Evolutionary conservation across 2,329 filamentous ascomycete species (phyloP), one percentile per base, ranked within the genome.

Genomic region (Fulvia fulva): DNA sequence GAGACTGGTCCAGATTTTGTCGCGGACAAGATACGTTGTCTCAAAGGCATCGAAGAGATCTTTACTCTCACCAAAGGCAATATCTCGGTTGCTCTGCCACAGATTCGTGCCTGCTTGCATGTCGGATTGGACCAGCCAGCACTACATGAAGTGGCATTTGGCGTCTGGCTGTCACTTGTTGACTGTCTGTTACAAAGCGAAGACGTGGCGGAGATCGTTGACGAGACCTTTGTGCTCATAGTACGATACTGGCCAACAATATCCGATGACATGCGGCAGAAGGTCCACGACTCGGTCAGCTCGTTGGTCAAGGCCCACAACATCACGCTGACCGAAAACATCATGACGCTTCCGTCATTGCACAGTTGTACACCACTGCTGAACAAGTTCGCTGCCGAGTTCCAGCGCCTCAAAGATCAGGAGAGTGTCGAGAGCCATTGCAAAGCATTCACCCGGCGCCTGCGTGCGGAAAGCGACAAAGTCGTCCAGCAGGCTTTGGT

Each of bases 61-160:
- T 88, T 97, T 51, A 84, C 80, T 55, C 79, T 95, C 51, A 89
- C 90, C 46, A 87, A 86, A 67, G 80, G 81, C 2, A 86, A 89
- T 68, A 85, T 92, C 30, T 87, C 86, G 60, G 86, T 88, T 66
- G 94, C 90, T 51, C 80, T 96, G 43, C 93, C 94, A 22, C 93
- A 97, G 78, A 93, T 97, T 56, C 91, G 91, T 64, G 91, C 93
- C n/a, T 97, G 90, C 70, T 79, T 99, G 12, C 86, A 96, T 62
- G 91, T 91, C 22, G 91, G 91, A 0, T 82, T 97, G 59, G 82
- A 88, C 16, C 84, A 89, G 52, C 81, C 86, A 46, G 83, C 87
- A 49, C 80, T 99, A n/a, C 86, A 90, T 61, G 82, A 90, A 60
- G 80, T 85, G 28, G 90, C 91, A 1, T 92, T 97, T 67, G 84